Evolutionary conservation across 139 green algal species (phyloP).

Genomic region (Nannochloris sp.): DNA sequence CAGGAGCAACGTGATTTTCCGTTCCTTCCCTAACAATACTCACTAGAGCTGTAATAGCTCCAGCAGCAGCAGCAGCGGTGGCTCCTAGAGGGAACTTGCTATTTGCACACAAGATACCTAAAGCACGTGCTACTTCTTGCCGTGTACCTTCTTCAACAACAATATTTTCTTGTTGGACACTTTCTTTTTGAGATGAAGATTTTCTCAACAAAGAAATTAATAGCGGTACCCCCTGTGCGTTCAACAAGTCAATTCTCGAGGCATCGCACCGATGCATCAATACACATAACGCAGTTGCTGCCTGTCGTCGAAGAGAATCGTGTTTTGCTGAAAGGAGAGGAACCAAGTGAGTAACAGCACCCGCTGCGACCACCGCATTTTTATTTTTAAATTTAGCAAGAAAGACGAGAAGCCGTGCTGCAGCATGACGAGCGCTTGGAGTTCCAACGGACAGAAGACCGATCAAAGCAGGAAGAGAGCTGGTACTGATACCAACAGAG

Average conservation of each 20-base stretch:
- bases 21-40: background rate
- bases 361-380: background rate
- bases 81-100: slow-evolving; percentile 16
- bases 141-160: slow-evolving; percentile 4
- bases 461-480: slow-evolving; percentile 10
- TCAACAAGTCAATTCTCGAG: background rate
- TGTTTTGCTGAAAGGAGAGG: background rate
- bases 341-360: background rate
- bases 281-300: background rate
- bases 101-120: background rate
- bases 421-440: background rate
- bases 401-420: background rate
- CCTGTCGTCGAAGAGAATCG: background rate
- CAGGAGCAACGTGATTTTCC: too few species aligned
- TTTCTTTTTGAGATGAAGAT: too few species aligned
- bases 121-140: slow-evolving; percentile 7
- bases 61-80: background rate
- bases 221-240: background rate
- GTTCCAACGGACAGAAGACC: slow-evolving; percentile 8
- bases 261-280: background rate
- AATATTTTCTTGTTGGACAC: too few species aligned
- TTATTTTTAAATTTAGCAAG: background rate
- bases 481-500: slow-evolving; percentile 8
- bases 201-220: too few species aligned
- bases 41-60: background rate